A percentile compares a stretch with the other conserved stretches of the same genome.
These are phyloP conservation scores for Holtermanniella nyarrowii DNA, from an alignment of 768 basidiomycete genomes.

Conservation along the genomic window DNA sequence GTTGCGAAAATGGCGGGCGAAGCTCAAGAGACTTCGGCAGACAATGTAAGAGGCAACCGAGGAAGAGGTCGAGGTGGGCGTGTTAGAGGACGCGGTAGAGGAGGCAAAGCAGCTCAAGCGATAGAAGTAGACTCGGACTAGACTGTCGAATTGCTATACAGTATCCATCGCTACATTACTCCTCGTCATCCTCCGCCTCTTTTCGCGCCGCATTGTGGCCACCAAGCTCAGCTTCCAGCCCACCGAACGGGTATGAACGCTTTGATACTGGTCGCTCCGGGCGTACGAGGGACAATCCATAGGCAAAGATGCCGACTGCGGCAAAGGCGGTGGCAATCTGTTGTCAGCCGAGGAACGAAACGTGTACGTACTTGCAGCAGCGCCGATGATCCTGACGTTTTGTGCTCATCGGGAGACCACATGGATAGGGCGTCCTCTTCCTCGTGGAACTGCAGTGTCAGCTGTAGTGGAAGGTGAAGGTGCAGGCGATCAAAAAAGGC, in stretches of 20 bases:
- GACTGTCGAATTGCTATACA: too few species aligned
- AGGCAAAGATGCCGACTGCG: conserved; percentile 33
- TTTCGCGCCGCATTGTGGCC: conserved; percentile 19
- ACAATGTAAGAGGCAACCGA: too few species aligned
- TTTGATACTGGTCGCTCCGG: conserved; percentile 29
- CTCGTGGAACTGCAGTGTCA: conserved; percentile 39
- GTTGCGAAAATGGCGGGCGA: too few species aligned
- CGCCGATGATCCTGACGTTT: conserved; percentile 34
- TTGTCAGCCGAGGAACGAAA: not conserved
- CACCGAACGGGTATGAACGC: conserved; percentile 39
- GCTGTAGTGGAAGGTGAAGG: not conserved
- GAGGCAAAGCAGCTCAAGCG: not conserved
- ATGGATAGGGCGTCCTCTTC: conserved; percentile 43
- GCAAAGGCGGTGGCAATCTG: conserved; percentile 35
- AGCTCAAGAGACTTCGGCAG: too few species aligned
- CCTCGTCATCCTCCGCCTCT: conserved; percentile 25
- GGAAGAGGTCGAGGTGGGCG: not conserved
- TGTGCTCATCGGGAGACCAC: conserved; percentile 44
- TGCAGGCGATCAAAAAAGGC: too few species aligned
- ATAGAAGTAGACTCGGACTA: too few species aligned
- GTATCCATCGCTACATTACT: too few species aligned
- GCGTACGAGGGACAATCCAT: conserved; percentile 21
- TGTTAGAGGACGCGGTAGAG: not conserved
- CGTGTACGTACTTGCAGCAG: conserved; percentile 25
- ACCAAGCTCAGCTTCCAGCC: conserved; percentile 38